Percentiles rank a stretch among this genome's conserved stretches.
phyloP scores from a whole-genome alignment of 2,329 filamentous ascomycete genomes.

The Ceratocystis ficicola region DNA sequence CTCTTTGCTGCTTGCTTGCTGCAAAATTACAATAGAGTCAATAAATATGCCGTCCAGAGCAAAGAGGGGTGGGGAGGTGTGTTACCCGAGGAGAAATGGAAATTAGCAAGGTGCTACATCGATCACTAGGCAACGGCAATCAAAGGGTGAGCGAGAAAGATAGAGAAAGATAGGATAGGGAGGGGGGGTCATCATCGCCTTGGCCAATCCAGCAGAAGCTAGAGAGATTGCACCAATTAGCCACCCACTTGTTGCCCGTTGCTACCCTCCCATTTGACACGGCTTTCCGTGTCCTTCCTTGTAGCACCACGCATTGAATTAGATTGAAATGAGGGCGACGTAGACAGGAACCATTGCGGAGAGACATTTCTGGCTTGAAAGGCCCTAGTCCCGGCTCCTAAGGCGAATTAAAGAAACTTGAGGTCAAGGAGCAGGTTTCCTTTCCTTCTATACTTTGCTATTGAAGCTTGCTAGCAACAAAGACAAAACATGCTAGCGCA shows the following conservation, averaged over 20 bases:
- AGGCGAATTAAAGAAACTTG: not conserved
- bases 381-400: conserved; percentile 11
- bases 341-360: no score
- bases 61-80: not conserved
- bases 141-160: not conserved
- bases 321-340: no score
- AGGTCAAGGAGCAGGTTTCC: not conserved
- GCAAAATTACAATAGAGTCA: not conserved
- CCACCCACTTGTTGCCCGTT: not conserved
- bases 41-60: not conserved
- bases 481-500: not conserved
- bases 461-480: not conserved
- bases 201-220: not conserved
- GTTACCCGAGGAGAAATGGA: not conserved
- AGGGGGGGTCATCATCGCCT: not conserved
- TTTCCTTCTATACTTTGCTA: no score
- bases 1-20: not conserved
- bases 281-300: no score
- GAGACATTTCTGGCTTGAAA: no score
- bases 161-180: not conserved
- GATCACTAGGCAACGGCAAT: conserved; percentile 4
- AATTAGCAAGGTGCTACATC: not conserved
- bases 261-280: not conserved
- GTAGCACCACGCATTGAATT: no score
- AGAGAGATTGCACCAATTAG: conserved; percentile 7